Conservation (phyloP, 257 asterid genomes). For the Dorcoceras hygrometricum region DNA sequence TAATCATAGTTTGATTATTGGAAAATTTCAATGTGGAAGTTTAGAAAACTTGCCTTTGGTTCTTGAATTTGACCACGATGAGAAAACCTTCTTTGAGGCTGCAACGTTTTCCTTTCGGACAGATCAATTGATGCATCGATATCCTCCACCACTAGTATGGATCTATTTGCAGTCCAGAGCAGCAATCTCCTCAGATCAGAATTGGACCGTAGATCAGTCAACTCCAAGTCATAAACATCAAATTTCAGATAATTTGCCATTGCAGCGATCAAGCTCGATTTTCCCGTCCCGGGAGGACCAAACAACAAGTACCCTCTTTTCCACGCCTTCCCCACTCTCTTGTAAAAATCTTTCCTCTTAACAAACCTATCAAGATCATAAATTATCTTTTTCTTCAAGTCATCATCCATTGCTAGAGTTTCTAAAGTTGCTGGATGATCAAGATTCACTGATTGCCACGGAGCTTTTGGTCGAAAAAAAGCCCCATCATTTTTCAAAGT, state of each 20-base stretch:
- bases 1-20: too few species aligned
- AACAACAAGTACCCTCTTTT: constrained; percentile 52
- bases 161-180: constrained; percentile 46
- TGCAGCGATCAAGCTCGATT: constrained; percentile 63
- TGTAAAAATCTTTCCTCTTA: constrained; percentile 35
- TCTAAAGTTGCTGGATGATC: constrained; percentile 61
- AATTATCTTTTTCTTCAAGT: neutral
- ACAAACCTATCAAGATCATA: too few species aligned
- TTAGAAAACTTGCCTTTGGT: too few species aligned
- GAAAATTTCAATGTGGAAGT: too few species aligned
- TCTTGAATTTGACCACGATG: constrained; percentile 21
- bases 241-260: constrained; percentile 49
- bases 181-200: constrained; percentile 48
- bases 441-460: constrained; percentile 46
- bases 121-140: constrained; percentile 54
- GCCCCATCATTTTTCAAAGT: constrained; percentile 26
- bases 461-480: neutral
- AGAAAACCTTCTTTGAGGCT: neutral
- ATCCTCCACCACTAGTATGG: constrained; percentile 57
- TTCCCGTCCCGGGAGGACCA: constrained; percentile 63
- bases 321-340: constrained; percentile 50
- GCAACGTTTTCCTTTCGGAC: neutral
- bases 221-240: constrained; percentile 58
- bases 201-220: constrained; percentile 41
- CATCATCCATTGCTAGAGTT: constrained; percentile 53